Base-by-base conservation (phyloP, 345 rosid species). In the Brassica incana region DNA sequence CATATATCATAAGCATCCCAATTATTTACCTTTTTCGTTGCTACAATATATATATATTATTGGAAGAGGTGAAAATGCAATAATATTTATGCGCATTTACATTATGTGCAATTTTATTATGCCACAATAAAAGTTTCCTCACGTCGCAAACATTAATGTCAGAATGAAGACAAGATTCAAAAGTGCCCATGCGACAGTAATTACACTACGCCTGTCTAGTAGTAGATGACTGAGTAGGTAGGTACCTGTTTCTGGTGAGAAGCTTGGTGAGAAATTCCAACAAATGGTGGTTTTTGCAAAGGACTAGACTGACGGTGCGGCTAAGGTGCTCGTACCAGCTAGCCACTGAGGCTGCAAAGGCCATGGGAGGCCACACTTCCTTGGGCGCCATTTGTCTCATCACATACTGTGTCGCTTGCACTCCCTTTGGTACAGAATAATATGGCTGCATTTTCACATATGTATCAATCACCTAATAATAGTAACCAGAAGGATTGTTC, bases 291-390 rank as follows among this genome's bases (percentile, higher is more conserved):
- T 96, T 89, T 85, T 93, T 96, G 90, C 97, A 87, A 6, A 93
- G 85, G 11, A 96, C 85, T 67, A 96, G 83, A 87, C 97, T 91
- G 56, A 92, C 77, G 29, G 98, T 90, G 77, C 98, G 87, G 66
- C 87, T 80, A 62, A 96, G 84, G 79, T 96, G 99, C 88, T 96
- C 99, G 66, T 96, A 96, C 98, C 99, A 93, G 82, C 97, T 88
- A 18, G 89, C 97, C 35, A 96, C 80, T 3, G 99, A 96, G 23
- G 98, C 88, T 9, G 91, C 97, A 45, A 96, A 93, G 7, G 92
- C 87, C 64, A 93, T 89, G 3, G 81, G 80, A 30, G 99, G 99
- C 97, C 99, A 96, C 66, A 96, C 91, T 8, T 85, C 89, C 77
- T 95, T 77, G 5, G 98, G 98, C 0, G 98, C 98, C 32, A 93